Evolutionary conservation across 2,329 filamentous ascomycete genomes (phyloP), one percentile per base, ranked within the genome.

Genomic region (Coniochaeta sp.): DNA sequence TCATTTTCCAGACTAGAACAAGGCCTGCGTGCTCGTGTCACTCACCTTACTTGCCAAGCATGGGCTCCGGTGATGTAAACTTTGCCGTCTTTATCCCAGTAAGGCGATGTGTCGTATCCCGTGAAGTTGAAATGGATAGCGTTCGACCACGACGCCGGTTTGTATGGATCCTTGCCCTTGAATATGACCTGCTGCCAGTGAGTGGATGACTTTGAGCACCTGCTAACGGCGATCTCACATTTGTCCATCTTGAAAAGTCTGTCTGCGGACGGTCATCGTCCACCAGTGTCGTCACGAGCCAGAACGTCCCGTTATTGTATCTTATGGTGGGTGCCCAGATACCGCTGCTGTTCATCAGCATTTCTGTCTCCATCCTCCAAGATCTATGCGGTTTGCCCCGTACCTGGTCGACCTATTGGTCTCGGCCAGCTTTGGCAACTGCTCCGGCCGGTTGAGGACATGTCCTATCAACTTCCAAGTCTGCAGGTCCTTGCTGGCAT

Each of bases 1-100:
- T 6, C 2, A 2, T 19, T 30, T 3, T 52, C 47, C 16, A 12
- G 30, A 12, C 12, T 4, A 14, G 9, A 2, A 47, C 4, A 52
- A 52, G 8, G 24, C 26, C 5, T 17, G 16, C 22, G 4, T 30
- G 24, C 26, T 14, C 22, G 5, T 26, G 14, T 9, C 4, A 40
- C 64, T 50, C 26, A 66, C 61, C 63, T 63, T 19, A 74, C 68
- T 59, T 70, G 68, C 69, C 70, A 76, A 7, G 71, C 70, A 61
- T 75, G 73, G n/a, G 67, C 71, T 3, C 73, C 75, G 0, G 74
- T 74, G 3, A 83, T 76, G 60, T 84, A 86, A 0, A 77, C 72
- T 60, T 75, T 80, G 1, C 82, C 83, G 55, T 85, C 78, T 0
- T 77, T 76, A 57, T 85, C 79, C 79, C 81, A 86, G 64, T 83